Conservation (phyloP, 495 filamentous ascomycete genomes). For the Neurospora tetrasperma region DNA sequence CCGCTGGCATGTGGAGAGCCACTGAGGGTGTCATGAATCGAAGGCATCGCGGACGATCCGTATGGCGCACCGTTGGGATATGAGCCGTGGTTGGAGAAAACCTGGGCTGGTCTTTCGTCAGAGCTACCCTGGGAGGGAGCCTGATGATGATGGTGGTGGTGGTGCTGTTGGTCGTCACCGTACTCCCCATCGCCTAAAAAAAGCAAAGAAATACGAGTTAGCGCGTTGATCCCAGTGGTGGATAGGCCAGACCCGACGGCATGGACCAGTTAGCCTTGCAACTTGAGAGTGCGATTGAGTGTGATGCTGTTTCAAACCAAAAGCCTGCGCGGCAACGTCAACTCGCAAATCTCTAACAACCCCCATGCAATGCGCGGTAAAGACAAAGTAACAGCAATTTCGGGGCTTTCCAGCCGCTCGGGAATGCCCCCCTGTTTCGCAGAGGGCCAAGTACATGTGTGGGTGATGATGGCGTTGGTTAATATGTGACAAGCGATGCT, state of each 20-base stretch:
- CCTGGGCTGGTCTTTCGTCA: conserved; percentile 64
- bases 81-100: conserved; percentile 58
- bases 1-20: conserved; percentile 33
- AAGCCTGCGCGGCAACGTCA: conserved; percentile 18
- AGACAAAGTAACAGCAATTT: conserved; percentile 1
- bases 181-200: conserved; percentile 45
- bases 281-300: conserved; percentile 14
- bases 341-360: conserved; percentile 19
- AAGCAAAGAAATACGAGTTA: conserved; percentile 18
- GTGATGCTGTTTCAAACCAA: conserved; percentile 22
- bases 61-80: conserved; percentile 50
- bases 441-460: conserved; percentile 7
- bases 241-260: conserved; percentile 1
- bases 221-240: conserved; percentile 4
- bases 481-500: conserved; percentile 30
- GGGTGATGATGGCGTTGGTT: conserved; percentile 25
- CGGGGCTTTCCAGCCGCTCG: neutral
- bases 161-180: conserved; percentile 47
- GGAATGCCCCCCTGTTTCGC: conserved; percentile 9
- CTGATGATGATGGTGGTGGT: conserved; percentile 47
- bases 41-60: conserved; percentile 56
- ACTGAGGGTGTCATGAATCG: conserved; percentile 58
- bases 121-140: conserved; percentile 32
- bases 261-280: neutral
- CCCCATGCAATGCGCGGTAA: conserved; percentile 6